Evolutionary conservation across 345 rosid genomes (phyloP).

Genomic region (Psidium guajava): DNA sequence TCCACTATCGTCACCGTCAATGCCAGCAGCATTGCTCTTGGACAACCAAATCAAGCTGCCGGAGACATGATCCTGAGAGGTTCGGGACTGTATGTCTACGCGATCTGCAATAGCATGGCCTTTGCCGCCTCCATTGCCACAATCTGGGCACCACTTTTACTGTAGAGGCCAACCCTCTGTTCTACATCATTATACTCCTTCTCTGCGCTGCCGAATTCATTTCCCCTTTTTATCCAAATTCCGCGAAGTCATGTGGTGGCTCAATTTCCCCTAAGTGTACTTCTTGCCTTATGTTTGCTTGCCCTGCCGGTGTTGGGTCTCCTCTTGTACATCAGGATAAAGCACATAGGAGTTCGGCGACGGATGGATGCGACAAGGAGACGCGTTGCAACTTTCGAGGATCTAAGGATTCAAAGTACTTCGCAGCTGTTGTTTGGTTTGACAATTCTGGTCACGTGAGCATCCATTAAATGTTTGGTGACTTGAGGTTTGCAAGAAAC

Average conservation of each 20-base stretch:
- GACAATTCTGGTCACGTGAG: too few relatives aligned
- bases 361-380: not conserved
- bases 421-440: too few relatives aligned
- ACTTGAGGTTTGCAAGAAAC: too few relatives aligned
- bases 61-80: not conserved
- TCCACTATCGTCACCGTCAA: not conserved
- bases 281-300: not conserved
- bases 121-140: not conserved
- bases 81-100: fast-evolving
- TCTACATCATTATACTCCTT: too few relatives aligned
- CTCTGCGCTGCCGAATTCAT: not conserved
- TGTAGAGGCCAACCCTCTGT: too few relatives aligned
- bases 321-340: not conserved
- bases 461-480: too few relatives aligned
- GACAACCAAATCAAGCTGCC: not conserved
- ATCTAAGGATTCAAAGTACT: not conserved
- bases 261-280: too few relatives aligned
- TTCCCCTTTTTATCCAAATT: too few relatives aligned
- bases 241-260: too few relatives aligned
- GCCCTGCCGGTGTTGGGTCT: not conserved
- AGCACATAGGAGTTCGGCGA: not conserved
- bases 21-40: not conserved
- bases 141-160: not conserved
- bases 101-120: not conserved
- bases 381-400: too few relatives aligned